Evolutionary conservation across 352 stramenopile genomes (phyloP).

Genomic region (Phytopythium vexans): DNA sequence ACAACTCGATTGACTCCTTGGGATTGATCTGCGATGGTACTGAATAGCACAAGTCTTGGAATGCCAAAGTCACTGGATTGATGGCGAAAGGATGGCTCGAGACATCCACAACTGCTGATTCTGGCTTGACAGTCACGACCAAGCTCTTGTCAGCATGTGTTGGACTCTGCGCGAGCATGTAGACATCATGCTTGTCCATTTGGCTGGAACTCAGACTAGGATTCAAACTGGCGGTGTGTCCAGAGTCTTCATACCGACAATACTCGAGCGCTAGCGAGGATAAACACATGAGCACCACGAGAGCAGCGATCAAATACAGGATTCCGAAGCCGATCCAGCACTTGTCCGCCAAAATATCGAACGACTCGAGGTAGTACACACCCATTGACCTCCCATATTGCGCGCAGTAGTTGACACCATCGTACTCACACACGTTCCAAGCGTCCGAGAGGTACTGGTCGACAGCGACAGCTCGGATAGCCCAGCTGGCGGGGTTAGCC

Average conservation of each 20-base stretch:
- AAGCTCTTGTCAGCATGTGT: no score
- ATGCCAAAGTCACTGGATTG: no score
- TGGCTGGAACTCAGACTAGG: no score
- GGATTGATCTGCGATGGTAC: no score
- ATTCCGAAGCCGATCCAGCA: constrained; percentile 21
- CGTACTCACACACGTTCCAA: constrained; percentile 19
- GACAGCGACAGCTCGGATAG: constrained; percentile 18
- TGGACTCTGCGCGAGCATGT: no score
- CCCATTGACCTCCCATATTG: constrained; percentile 18
- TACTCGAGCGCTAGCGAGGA: constrained; percentile 24
- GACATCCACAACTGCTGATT: no score
- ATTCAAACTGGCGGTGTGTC: no score
- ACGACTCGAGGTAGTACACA: constrained; percentile 22
- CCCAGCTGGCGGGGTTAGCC: constrained; percentile 36
- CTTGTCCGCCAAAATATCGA: constrained; percentile 12
- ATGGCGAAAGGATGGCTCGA: no score
- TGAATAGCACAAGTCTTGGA: no score
- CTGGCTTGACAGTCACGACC: no score
- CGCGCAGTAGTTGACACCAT: constrained; percentile 21
- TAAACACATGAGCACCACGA: constrained; percentile 14
- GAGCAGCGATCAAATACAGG: constrained; percentile 14
- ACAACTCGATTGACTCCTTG: no score
- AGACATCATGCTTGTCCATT: no score
- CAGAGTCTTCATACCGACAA: constrained; percentile 16
- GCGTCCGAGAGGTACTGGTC: constrained; percentile 14